Evolutionary conservation across 176 grass and related monocot genomes (phyloP), one percentile per base, ranked within the genome.

Genomic region (Juncus effusus): DNA sequence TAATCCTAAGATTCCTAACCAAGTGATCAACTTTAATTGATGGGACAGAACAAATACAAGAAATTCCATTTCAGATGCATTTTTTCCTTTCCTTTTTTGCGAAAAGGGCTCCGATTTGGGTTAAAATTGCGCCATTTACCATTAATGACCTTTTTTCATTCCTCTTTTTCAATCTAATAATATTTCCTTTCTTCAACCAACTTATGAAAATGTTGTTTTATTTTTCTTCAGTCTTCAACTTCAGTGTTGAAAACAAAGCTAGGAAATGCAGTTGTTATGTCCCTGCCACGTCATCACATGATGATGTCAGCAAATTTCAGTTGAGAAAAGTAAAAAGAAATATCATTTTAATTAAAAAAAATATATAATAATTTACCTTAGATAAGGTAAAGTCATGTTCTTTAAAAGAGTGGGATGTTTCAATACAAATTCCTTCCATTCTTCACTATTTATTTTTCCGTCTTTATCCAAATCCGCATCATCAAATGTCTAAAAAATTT

Each of bases 331-430:
- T 59, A 63, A 13, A 60, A 53, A 62, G 28, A 42, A 56, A 15
- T 4, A 58, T 47, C 44, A 6, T 47, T 47, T 47, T 47, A 47
- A 10, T 59, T 51, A 65, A 69, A 13, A 16, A 60, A 68, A 56
- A 13, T 62, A 52, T 36, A 40, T 16, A 78, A 60, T 19, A 40
- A 13, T 62, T 40, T 76, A 90, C 90, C 74, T 79, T 44, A 95
- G 83, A 56, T 95, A 85, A 16, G 84, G 87, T 16, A 96, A 74
- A 4, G 87, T 96, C 87, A 96, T 96, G 65, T 96, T 90, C 76
- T 87, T 96, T 38, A 96, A 73, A 36, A 96, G 73, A 73, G 79
- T 78, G 13, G 87, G 91, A 54, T 78, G 81, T 7, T 61, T 67
- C 42, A 83, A 39, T 13, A 78, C 91, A 45, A 90, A 96, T 38